phyloP scores from a whole-genome alignment of 2,329 filamentous ascomycete species.

The Mariannaea sp. region DNA sequence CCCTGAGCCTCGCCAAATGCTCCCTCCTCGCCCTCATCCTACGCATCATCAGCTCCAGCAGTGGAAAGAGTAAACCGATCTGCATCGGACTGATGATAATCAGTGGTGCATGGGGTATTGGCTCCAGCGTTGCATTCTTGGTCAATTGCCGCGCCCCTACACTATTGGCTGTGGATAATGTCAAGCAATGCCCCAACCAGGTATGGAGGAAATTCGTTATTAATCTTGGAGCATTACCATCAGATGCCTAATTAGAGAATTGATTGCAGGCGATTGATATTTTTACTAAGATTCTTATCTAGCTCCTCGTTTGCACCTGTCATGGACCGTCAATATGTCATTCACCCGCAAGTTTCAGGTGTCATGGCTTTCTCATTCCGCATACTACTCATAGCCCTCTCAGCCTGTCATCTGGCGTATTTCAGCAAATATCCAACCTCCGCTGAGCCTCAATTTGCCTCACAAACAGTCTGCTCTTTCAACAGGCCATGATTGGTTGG shows the following conservation, averaged over 20 bases:
- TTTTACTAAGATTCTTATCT: constrained; percentile 17
- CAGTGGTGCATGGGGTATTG: constrained; percentile 18
- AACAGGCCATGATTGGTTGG: constrained; percentile 29
- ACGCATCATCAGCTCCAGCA: constrained; percentile 26
- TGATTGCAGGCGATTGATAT: constrained; percentile 24
- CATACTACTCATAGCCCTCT: constrained; percentile 26
- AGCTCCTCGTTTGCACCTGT: constrained; percentile 21
- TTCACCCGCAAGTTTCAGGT: constrained; percentile 23
- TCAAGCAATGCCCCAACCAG: constrained; percentile 24
- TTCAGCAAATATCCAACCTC: constrained; percentile 6
- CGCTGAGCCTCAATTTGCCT: constrained; percentile 27
- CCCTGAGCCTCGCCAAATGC: constrained; percentile 22
- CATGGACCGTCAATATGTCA: constrained; percentile 25
- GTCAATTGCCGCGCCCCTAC: constrained; percentile 12
- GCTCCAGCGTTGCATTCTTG: constrained; percentile 18
- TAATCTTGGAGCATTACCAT: background rate
- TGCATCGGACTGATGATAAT: constrained; percentile 22
- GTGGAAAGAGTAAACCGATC: constrained; percentile 18
- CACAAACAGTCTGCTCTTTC: constrained; percentile 21
- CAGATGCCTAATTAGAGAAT: background rate
- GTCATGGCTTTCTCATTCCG: constrained; percentile 29
- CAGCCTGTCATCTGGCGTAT: constrained; percentile 22
- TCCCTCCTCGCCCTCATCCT: constrained; percentile 30
- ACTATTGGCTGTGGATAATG: constrained; percentile 12
- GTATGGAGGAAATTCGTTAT: background rate